Conservation (phyloP, 441 rosid species). For the Erodium moschatum region DNA sequence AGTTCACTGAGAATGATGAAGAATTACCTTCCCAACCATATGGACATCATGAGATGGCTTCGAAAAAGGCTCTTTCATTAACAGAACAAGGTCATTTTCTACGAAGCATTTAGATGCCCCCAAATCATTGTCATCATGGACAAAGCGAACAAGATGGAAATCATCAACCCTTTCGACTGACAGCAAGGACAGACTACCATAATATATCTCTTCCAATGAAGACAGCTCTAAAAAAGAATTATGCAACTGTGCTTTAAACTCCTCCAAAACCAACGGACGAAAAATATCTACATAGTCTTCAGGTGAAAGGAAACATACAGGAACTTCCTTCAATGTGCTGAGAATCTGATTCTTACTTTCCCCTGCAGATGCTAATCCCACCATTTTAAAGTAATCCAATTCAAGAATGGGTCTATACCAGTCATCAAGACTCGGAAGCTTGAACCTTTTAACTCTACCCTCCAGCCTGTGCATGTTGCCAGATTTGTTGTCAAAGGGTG, state of each 20-base stretch:
- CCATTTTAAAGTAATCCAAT: conserved; percentile 71
- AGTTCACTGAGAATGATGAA: conserved; percentile 10
- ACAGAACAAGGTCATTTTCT: conserved; percentile 88
- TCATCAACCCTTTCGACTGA: conserved; percentile 96
- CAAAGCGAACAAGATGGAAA: conserved; percentile 90
- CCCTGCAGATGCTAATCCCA: conserved; percentile 49
- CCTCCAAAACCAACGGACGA: conserved; percentile 90
- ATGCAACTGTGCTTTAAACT: conserved; percentile 89
- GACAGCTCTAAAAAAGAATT: conserved; percentile 77
- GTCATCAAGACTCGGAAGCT: conserved; percentile 82
- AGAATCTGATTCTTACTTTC: conserved; percentile 38
- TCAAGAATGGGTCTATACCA: conserved; percentile 92
- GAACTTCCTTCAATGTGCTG: conserved; percentile 68
- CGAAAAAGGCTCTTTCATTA: conserved; percentile 69
- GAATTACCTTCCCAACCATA: conserved; percentile 86
- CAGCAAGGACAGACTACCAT: conserved; percentile 69
- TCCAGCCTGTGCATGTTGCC: conserved; percentile 51
- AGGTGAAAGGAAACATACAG: conserved; percentile 74
- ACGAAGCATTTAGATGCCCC: conserved; percentile 54
- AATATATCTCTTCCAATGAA: conserved; percentile 73
- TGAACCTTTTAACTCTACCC: conserved; percentile 66
- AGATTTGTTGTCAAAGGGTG: conserved; percentile 47
- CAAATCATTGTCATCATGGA: conserved; percentile 62
- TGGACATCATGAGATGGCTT: conserved; percentile 47
- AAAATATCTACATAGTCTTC: conserved; percentile 74